These are phyloP conservation scores for Micractinium sp. DNA, from an alignment of 139 green algal genomes.

Conservation along the genomic window DNA sequence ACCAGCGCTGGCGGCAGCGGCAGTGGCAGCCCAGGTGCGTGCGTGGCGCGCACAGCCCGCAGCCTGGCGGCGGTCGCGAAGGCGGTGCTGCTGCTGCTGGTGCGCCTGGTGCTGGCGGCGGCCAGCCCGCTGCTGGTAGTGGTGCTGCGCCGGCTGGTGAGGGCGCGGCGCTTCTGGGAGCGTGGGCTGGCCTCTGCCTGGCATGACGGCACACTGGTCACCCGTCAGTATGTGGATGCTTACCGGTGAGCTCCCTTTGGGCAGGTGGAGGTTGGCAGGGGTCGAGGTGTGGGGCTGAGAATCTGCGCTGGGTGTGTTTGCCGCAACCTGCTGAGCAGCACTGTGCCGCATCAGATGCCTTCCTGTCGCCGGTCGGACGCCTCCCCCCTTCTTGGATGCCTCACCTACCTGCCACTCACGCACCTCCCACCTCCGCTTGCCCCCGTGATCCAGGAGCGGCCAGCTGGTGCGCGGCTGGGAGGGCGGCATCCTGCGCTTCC, in stretches of 20 bases:
- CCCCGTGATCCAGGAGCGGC: conserved; percentile 29
- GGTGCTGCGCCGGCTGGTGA: conserved; percentile 68
- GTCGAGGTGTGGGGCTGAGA: not conserved
- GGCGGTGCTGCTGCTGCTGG: not conserved
- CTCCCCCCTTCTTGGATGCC: not conserved
- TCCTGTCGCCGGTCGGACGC: too few species aligned
- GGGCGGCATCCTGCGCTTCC: conserved; percentile 71
- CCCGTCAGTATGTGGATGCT: conserved; percentile 49
- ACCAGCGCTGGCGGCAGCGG: not conserved
- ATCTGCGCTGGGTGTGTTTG: too few species aligned
- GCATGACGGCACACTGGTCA: conserved; percentile 39
- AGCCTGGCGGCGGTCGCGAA: conserved; percentile 17
- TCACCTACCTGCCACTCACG: not conserved
- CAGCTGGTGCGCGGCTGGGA: conserved; percentile 86
- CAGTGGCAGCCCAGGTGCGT: not conserved
- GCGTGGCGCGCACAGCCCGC: not conserved
- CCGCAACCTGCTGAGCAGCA: too few species aligned
- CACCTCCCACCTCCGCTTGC: not conserved
- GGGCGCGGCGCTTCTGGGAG: conserved; percentile 76
- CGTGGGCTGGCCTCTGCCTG: conserved; percentile 55
- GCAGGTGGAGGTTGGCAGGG: not conserved
- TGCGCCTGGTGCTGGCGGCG: conserved; percentile 15
- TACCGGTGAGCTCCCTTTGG: not conserved
- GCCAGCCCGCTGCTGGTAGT: conserved; percentile 59
- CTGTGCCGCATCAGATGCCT: too few species aligned